A percentile compares a stretch with the other conserved stretches of the same genome.
These are phyloP conservation scores for Aspergillus nomiae DNA, from an alignment of 2,329 filamentous ascomycete species.

Conservation along the genomic window DNA sequence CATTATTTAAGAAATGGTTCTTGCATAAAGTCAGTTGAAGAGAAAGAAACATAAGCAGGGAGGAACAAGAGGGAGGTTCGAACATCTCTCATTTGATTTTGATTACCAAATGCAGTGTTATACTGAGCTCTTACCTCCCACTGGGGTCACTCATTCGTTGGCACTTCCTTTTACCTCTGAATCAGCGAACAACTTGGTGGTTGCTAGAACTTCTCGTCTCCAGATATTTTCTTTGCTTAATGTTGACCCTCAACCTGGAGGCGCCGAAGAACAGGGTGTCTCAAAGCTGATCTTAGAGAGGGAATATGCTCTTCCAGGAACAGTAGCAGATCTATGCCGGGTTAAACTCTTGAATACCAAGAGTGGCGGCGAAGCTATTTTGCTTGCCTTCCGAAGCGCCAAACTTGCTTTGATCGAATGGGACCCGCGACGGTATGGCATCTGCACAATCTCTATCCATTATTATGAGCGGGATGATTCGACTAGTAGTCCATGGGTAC, in stretches of 20 bases:
- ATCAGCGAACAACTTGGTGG: conserved; percentile 78
- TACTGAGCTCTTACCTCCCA: conserved; percentile 90
- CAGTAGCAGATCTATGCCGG: conserved; percentile 77
- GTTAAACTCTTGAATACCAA: conserved; percentile 73
- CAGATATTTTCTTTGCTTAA: conserved; percentile 82
- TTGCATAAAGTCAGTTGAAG: conserved; percentile 14
- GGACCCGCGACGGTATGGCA: conserved; percentile 76
- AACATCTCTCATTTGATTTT: background rate
- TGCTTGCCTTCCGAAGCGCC: conserved; percentile 85
- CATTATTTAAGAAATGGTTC: conserved; percentile 11
- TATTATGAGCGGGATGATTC: conserved; percentile 97
- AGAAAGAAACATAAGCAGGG: background rate
- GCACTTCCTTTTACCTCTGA: conserved; percentile 75
- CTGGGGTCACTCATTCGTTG: conserved; percentile 88
- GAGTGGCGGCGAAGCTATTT: conserved; percentile 78
- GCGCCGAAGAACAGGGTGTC: conserved; percentile 57
- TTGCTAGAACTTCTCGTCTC: conserved; percentile 89
- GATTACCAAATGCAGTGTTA: conserved; percentile 82
- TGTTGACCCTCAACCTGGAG: conserved; percentile 53
- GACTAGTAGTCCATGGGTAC: conserved; percentile 78
- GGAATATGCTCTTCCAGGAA: conserved; percentile 82
- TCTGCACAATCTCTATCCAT: conserved; percentile 91
- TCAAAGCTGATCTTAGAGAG: conserved; percentile 82
- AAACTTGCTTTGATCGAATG: conserved; percentile 93
- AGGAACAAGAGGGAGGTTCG: background rate